Percentiles rank a stretch among this genome's conserved stretches.
Conservation (phyloP, 805 yeast genomes). For the Candida caryicola region DNA sequence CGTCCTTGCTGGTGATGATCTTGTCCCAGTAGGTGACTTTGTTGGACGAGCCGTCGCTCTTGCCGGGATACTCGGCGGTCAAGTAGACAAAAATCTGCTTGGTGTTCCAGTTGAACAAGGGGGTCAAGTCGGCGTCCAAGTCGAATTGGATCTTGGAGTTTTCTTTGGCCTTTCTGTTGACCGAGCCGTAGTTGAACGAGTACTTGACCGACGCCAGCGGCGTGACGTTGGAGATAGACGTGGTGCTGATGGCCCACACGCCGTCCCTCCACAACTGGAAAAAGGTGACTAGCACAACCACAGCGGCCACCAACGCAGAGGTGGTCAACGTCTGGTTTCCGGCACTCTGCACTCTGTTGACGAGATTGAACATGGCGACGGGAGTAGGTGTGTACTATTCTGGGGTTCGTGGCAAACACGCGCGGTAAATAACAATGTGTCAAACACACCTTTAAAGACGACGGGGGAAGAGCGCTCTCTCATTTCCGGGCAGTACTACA, state of each 20-base stretch:
- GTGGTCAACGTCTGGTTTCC: constrained; percentile 56
- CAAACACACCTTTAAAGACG: too few relatives aligned
- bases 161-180: constrained; percentile 67
- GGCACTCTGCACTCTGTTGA: constrained; percentile 43
- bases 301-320: constrained; percentile 43
- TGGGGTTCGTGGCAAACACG: too few relatives aligned
- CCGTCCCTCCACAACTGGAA: constrained; percentile 45
- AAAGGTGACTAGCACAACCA: constrained; percentile 48
- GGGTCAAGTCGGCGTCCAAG: constrained; percentile 66
- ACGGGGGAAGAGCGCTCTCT: too few relatives aligned
- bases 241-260: constrained; percentile 43
- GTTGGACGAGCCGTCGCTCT: constrained; percentile 43
- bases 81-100: constrained; percentile 91
- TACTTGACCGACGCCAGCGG: constrained; percentile 45
- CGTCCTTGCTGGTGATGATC: constrained; percentile 58
- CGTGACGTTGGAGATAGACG: constrained; percentile 33
- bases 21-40: constrained; percentile 89
- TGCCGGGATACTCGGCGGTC: constrained; percentile 76
- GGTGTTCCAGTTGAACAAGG: constrained; percentile 94
- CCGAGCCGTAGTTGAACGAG: constrained; percentile 67
- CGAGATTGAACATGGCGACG: constrained; percentile 34
- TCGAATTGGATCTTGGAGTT: constrained; percentile 72
- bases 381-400: too few relatives aligned
- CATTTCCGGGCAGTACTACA: too few relatives aligned
- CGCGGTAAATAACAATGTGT: too few relatives aligned